A percentile compares a stretch with the other conserved stretches of the same genome.
These are phyloP conservation scores for Buddleja alternifolia DNA, from an alignment of 257 asterid species.

Conservation along the genomic window DNA sequence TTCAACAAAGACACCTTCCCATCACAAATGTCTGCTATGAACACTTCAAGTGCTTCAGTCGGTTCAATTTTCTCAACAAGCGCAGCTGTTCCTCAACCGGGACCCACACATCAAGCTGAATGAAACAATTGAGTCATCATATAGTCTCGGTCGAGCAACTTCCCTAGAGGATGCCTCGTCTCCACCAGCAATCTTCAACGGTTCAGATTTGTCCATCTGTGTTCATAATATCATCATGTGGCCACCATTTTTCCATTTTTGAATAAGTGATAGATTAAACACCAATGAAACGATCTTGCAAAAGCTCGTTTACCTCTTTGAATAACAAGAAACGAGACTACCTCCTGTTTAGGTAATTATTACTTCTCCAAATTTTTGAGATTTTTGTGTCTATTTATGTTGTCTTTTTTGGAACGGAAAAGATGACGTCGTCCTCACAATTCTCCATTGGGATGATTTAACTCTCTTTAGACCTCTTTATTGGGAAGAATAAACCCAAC, in stretches of 20 bases:
- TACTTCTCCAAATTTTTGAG: conserved; percentile 48
- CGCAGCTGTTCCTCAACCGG: conserved; percentile 53
- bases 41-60: conserved; percentile 43
- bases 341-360: conserved; percentile 30
- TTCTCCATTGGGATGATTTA: conserved; percentile 51
- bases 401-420: conserved; percentile 49
- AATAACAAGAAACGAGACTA: conserved; percentile 36
- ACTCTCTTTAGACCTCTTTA: conserved; percentile 37
- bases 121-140: conserved; percentile 19
- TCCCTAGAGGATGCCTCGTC: conserved; percentile 35
- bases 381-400: conserved; percentile 50
- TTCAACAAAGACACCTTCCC: conserved; percentile 39
- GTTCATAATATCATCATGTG: conserved; percentile 51
- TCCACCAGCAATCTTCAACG: conserved; percentile 32
- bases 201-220: conserved; percentile 46
- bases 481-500: conserved; percentile 39
- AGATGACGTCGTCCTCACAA: conserved; percentile 31
- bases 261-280: conserved; percentile 52
- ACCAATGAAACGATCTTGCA: conserved; percentile 30
- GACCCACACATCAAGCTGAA: conserved; percentile 61
- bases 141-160: conserved; percentile 35
- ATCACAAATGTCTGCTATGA: conserved; percentile 46
- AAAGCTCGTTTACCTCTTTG: conserved; percentile 38
- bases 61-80: conserved; percentile 55
- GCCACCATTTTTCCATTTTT: conserved; percentile 46